Evolutionary conservation across 2,329 filamentous ascomycete genomes (phyloP).

Genomic region (Aspergillus sp.): DNA sequence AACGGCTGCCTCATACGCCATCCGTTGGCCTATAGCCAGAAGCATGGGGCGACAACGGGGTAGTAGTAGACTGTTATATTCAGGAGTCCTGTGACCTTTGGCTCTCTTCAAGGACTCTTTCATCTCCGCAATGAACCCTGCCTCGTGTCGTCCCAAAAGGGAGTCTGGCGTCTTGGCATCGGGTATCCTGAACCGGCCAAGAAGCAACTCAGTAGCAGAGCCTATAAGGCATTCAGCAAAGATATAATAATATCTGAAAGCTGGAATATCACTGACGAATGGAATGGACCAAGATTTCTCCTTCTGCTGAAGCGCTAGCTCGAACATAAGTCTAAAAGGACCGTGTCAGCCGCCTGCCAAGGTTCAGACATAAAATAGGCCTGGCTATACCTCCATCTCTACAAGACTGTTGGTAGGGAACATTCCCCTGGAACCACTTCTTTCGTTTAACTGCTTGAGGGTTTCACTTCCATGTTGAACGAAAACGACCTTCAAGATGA

Average conservation of each 20-base stretch:
- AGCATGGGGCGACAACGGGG: constrained; percentile 21
- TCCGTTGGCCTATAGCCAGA: constrained; percentile 24
- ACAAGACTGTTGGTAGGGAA: constrained; percentile 19
- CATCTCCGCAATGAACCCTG: constrained; percentile 14
- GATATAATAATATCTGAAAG: neutral
- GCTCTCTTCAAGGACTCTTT: constrained; percentile 4
- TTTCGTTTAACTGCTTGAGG: constrained; percentile 10
- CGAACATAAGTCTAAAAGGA: constrained; percentile 8
- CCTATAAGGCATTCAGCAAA: constrained; percentile 15
- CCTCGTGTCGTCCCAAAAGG: constrained; percentile 22
- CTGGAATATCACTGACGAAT: constrained; percentile 19
- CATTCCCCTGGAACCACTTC: constrained; percentile 19
- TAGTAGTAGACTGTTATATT: constrained; percentile 21
- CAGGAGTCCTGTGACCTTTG: constrained; percentile 13
- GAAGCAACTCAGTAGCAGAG: constrained; percentile 25
- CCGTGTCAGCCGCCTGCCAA: neutral
- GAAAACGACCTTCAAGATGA: constrained; percentile 17
- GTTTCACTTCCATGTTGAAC: constrained; percentile 11
- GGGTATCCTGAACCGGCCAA: constrained; percentile 25
- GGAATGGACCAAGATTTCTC: constrained; percentile 19
- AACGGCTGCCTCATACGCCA: constrained; percentile 24
- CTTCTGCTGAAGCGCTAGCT: constrained; percentile 18
- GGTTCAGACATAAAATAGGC: neutral
- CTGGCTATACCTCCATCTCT: constrained; percentile 11
- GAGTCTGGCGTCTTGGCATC: constrained; percentile 10